Conservation (phyloP, 352 stramenopile genomes). For the Globisporangium barbulae region DNA sequence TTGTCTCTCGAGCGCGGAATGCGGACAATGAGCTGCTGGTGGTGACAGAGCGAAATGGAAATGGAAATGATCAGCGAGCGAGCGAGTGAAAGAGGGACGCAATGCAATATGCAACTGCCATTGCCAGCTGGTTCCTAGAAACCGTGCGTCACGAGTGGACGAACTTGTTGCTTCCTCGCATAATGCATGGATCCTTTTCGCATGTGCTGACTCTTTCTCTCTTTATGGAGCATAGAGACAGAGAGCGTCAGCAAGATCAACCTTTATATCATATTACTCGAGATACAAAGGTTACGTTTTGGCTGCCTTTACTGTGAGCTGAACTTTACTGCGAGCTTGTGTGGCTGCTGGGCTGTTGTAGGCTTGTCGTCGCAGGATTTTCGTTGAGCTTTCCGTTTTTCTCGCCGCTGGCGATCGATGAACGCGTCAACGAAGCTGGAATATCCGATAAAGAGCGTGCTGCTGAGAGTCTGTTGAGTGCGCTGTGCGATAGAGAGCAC, state of each 20-base stretch:
- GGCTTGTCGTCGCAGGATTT: not conserved
- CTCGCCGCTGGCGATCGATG: not conserved
- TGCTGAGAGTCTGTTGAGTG: not conserved
- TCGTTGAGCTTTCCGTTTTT: constrained; percentile 8
- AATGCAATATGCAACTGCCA: not conserved
- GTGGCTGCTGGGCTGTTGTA: not conserved
- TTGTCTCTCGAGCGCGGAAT: not conserved
- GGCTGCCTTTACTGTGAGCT: constrained; percentile 1
- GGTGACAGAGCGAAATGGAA: not conserved
- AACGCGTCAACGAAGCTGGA: not conserved
- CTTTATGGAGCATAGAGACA: not conserved
- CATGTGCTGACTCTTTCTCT: constrained; percentile 5
- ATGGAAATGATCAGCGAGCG: not conserved
- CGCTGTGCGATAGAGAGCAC: not conserved
- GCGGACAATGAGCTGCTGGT: not conserved
- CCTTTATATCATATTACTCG: not conserved
- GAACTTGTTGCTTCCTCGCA: not conserved
- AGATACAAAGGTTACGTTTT: not conserved
- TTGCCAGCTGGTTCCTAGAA: constrained; percentile 5
- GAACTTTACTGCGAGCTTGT: not conserved
- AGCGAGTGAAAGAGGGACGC: not conserved
- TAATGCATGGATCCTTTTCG: not conserved
- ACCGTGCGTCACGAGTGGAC: not conserved
- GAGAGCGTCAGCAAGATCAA: not conserved
- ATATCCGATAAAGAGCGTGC: not conserved